These are phyloP conservation scores for Sporothrix brunneoviolacea DNA, from an alignment of 2,329 filamentous ascomycete genomes.

Conservation along the genomic window DNA sequence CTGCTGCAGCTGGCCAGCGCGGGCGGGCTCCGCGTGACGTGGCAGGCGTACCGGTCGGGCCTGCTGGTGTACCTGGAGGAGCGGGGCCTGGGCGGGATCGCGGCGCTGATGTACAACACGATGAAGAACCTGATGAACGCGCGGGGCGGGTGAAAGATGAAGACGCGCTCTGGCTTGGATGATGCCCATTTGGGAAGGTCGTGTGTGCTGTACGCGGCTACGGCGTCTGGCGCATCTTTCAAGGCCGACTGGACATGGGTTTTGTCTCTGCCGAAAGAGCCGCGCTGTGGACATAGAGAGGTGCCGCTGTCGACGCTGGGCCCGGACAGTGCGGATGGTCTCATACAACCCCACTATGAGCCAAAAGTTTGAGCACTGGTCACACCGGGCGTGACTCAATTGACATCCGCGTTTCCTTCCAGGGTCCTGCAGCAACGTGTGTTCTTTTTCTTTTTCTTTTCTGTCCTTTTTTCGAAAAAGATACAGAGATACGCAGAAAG, in stretches of 20 bases:
- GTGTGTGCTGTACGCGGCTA: too few relatives aligned
- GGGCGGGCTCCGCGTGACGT: constrained; percentile 60
- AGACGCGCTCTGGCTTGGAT: too few relatives aligned
- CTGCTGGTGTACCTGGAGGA: constrained; percentile 62
- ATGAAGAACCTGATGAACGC: constrained; percentile 65
- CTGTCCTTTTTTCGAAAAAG: neutral
- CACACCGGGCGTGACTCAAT: too few relatives aligned
- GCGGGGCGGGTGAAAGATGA: neutral
- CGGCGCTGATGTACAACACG: constrained; percentile 69
- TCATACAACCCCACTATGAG: constrained; percentile 13
- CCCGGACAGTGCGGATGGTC: constrained; percentile 1
- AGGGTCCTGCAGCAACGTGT: neutral
- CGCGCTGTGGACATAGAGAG: too few relatives aligned
- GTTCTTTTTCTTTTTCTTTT: neutral
- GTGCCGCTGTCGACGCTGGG: too few relatives aligned
- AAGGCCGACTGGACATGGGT: too few relatives aligned
- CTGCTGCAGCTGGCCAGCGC: constrained; percentile 55
- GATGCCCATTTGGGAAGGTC: too few relatives aligned
- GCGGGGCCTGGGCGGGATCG: constrained; percentile 58
- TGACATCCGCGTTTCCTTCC: neutral
- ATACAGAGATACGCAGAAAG: neutral
- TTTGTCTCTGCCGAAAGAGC: too few relatives aligned
- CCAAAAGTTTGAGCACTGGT: neutral
- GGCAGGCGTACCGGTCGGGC: constrained; percentile 69
- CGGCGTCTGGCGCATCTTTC: too few relatives aligned